A percentile compares a stretch with the other conserved stretches of the same genome.
Conservation (phyloP, 345 rosid species). For the Conringia planisiliqua region DNA sequence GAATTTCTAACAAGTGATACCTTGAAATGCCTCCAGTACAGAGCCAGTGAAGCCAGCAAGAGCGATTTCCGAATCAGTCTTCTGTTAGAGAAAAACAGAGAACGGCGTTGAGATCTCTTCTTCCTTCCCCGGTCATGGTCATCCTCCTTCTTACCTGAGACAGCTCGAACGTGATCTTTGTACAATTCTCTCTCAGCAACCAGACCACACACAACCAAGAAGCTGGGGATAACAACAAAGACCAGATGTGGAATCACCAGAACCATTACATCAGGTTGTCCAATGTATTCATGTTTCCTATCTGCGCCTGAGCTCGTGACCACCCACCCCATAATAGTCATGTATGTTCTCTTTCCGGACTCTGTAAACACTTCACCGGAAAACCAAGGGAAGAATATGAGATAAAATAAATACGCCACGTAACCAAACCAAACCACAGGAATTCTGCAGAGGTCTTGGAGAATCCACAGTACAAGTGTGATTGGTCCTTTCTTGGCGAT, state of each 20-base stretch:
- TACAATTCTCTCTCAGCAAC: slow-evolving; percentile 68
- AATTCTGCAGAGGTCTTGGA: slow-evolving; percentile 69
- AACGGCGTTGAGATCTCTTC: slow-evolving; percentile 27
- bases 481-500: slow-evolving; percentile 43
- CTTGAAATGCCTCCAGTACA: slow-evolving; percentile 77
- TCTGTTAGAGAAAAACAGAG: slow-evolving; percentile 30
- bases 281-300: slow-evolving; percentile 50
- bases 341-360: slow-evolving; percentile 50
- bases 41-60: slow-evolving; percentile 51
- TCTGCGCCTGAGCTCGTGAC: slow-evolving; percentile 35
- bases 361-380: slow-evolving; percentile 64
- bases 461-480: slow-evolving; percentile 53
- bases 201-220: slow-evolving; percentile 47
- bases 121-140: slow-evolving; percentile 40
- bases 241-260: slow-evolving; percentile 77
- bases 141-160: slow-evolving; percentile 73
- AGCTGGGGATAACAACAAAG: slow-evolving; percentile 63
- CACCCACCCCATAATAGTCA: slow-evolving; percentile 90
- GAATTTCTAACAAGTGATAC: slow-evolving; percentile 33
- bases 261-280: slow-evolving; percentile 82
- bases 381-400: slow-evolving; percentile 74
- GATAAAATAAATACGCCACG: slow-evolving; percentile 59
- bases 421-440: slow-evolving; percentile 60
- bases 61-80: slow-evolving; percentile 56
- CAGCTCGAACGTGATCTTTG: slow-evolving; percentile 48